These are phyloP conservation scores for Tephrocybe sp. DNA, from an alignment of 768 basidiomycete genomes.

Conservation along the genomic window DNA sequence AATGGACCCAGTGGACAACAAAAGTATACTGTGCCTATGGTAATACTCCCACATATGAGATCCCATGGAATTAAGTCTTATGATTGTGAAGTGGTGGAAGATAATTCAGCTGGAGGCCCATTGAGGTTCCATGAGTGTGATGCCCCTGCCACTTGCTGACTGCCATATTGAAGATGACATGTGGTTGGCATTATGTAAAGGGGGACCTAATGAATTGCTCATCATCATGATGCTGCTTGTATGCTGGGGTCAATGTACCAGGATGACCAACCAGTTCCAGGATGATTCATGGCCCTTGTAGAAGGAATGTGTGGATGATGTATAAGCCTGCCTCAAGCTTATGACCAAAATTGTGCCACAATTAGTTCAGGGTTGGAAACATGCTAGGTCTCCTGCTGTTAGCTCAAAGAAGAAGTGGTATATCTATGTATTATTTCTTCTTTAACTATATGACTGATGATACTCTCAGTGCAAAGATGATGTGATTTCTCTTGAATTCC, in stretches of 20 bases:
- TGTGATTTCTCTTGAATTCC: too few species aligned
- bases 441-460: too few species aligned
- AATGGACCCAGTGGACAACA: constrained; percentile 17
- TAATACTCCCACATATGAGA: constrained; percentile 7
- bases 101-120: constrained; percentile 14
- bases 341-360: neutral
- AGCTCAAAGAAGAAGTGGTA: too few species aligned
- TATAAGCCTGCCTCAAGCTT: neutral
- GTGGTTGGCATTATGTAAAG: constrained; percentile 8
- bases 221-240: constrained; percentile 3
- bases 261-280: neutral
- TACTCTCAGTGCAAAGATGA: too few species aligned
- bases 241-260: constrained; percentile 13
- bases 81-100: constrained; percentile 17
- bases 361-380: neutral
- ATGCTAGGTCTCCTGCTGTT: too few species aligned
- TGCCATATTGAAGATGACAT: neutral
- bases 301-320: constrained; percentile 6
- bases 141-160: neutral
- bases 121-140: neutral
- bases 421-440: too few species aligned
- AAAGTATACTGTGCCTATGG: constrained; percentile 1
- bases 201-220: constrained; percentile 12
- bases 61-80: constrained; percentile 16
- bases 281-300: constrained; percentile 3